A percentile compares a stretch with the other conserved stretches of the same genome.
phyloP scores from a whole-genome alignment of 305 asterid species.

The Fraxinus sp. region DNA sequence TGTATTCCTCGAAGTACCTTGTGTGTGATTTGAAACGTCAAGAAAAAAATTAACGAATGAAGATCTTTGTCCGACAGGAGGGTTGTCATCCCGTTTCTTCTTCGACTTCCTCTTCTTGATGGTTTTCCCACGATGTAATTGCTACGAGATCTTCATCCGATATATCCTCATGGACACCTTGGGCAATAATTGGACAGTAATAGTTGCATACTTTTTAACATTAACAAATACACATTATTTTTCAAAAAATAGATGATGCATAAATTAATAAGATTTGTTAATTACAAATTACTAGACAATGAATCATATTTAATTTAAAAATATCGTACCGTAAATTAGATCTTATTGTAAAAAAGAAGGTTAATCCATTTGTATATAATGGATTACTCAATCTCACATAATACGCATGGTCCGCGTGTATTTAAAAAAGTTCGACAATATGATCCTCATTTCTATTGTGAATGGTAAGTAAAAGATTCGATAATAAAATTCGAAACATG shows the following conservation, averaged over 20 bases:
- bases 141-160: neutral
- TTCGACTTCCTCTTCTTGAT: too few species aligned
- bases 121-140: neutral
- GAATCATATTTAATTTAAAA: neutral
- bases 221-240: neutral
- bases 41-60: neutral
- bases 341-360: too few species aligned
- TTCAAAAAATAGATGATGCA: neutral
- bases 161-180: neutral
- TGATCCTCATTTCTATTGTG: too few species aligned
- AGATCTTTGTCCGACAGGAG: neutral
- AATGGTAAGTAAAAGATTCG: too few species aligned
- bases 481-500: too few species aligned
- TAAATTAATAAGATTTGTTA: too few species aligned
- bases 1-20: neutral
- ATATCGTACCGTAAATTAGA: too few species aligned
- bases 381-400: too few species aligned
- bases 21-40: neutral
- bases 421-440: too few species aligned
- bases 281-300: neutral
- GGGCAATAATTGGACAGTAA: neutral
- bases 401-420: too few species aligned
- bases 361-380: too few species aligned
- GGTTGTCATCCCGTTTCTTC: too few species aligned
- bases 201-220: neutral